A percentile compares a stretch with the other conserved stretches of the same genome.
phyloP scores from a whole-genome alignment of 2,329 filamentous ascomycete genomes.

The Colletotrichum nymphaeae region DNA sequence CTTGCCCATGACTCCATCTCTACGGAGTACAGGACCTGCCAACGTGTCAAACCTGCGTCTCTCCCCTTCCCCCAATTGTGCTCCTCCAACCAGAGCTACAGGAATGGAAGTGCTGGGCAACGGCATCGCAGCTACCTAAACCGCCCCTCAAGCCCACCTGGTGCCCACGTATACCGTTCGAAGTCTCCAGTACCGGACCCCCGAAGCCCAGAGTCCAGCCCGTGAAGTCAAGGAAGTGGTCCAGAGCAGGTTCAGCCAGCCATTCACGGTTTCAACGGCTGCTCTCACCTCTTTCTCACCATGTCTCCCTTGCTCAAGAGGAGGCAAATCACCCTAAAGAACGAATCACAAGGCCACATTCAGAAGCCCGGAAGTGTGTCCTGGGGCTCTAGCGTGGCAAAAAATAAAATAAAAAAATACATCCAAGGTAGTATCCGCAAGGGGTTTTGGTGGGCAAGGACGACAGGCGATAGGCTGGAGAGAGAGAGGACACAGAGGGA shows the following conservation, averaged over 20 bases:
- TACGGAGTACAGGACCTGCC: background rate
- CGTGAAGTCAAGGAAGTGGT: background rate
- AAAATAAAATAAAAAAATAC: background rate
- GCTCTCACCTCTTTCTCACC: background rate
- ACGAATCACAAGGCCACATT: background rate
- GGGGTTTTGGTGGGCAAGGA: background rate
- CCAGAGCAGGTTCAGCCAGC: background rate
- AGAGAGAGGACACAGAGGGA: background rate
- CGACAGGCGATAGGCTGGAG: background rate
- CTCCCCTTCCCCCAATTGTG: too few relatives aligned
- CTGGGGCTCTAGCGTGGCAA: background rate
- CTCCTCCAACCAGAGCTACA: background rate
- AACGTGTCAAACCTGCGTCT: background rate
- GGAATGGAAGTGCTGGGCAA: constrained; percentile 20
- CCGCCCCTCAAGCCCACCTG: constrained; percentile 1
- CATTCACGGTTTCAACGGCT: background rate
- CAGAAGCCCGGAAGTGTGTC: too few relatives aligned
- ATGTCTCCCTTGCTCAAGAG: background rate
- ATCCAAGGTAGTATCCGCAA: background rate
- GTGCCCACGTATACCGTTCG: background rate
- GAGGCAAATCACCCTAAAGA: background rate
- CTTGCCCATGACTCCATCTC: background rate
- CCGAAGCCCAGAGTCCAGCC: background rate
- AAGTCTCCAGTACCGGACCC: background rate
- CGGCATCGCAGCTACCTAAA: background rate